phyloP scores from a whole-genome alignment of 306 rosid genomes.

The Amphicarpaea edgeworthii region DNA sequence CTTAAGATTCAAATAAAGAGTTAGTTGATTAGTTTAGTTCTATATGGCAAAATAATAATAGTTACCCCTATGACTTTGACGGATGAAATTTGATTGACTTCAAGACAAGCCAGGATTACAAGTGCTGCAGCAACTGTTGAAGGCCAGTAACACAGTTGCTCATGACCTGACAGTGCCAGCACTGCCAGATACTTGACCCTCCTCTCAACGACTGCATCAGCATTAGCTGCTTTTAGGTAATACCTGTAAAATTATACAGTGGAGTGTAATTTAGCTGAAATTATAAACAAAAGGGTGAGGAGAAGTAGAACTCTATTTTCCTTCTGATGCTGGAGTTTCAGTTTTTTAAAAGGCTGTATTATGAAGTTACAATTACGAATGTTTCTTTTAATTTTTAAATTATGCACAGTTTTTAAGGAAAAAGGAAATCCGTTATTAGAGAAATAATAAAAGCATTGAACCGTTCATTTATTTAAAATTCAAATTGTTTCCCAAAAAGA shows the following conservation, averaged over 20 bases:
- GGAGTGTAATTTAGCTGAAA: neutral
- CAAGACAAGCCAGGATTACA: slow-evolving; percentile 79
- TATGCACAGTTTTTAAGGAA: slow-evolving; percentile 5
- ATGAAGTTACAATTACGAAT: slow-evolving; percentile 13
- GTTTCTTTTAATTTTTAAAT: neutral
- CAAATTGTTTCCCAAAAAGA: slow-evolving; percentile 8
- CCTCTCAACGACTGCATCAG: slow-evolving; percentile 71
- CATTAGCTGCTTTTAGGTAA: slow-evolving; percentile 83
- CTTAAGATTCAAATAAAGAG: slow-evolving; percentile 23
- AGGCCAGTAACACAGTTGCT: slow-evolving; percentile 75
- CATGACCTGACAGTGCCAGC: slow-evolving; percentile 67
- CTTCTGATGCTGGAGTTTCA: slow-evolving; percentile 3
- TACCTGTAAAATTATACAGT: slow-evolving; percentile 58
- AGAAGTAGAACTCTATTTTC: slow-evolving; percentile 10
- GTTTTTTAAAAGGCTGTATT: slow-evolving; percentile 11
- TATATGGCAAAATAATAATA: neutral
- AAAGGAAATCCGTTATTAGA: slow-evolving; percentile 7
- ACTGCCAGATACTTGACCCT: slow-evolving; percentile 75
- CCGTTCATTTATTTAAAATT: slow-evolving; percentile 19
- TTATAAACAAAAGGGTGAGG: slow-evolving; percentile 27
- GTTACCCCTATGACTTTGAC: slow-evolving; percentile 73
- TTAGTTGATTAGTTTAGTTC: too few relatives aligned
- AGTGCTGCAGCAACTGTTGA: slow-evolving; percentile 96
- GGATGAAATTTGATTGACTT: slow-evolving; percentile 56
- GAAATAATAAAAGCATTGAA: slow-evolving; percentile 1